Evolutionary conservation across 371 early-diverging fungal species (phyloP).

Genomic region (Mortierella sp.): DNA sequence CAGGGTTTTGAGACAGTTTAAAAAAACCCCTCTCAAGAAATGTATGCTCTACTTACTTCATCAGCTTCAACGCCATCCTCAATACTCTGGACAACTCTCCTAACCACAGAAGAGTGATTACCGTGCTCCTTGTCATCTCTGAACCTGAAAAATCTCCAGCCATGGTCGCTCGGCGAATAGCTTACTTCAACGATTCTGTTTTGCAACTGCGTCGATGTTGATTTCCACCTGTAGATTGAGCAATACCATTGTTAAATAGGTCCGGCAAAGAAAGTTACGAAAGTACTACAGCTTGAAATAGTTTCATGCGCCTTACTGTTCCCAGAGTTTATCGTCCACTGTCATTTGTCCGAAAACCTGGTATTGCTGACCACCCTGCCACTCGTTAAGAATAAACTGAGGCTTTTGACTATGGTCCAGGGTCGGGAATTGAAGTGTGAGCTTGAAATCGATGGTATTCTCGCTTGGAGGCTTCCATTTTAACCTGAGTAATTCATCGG

Average conservation of each 20-base stretch:
- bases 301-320: slow-evolving; percentile 20
- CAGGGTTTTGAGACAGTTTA: no score
- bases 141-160: slow-evolving; percentile 90
- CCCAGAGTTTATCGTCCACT: slow-evolving; percentile 74
- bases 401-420: slow-evolving; percentile 60
- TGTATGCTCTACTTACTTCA: slow-evolving; percentile 60
- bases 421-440: slow-evolving; percentile 61
- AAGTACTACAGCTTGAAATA: not conserved
- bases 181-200: slow-evolving; percentile 79
- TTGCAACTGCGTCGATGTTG: slow-evolving; percentile 56
- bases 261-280: not conserved
- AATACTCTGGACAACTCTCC: slow-evolving; percentile 82
- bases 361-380: slow-evolving; percentile 72
- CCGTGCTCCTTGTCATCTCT: slow-evolving; percentile 89
- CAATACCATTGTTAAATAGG: not conserved
- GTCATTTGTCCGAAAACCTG: slow-evolving; percentile 67
- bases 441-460: slow-evolving; percentile 96
- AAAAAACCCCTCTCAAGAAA: no score
- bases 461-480: slow-evolving; percentile 99
- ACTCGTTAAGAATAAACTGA: slow-evolving; percentile 65
- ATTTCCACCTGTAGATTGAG: slow-evolving; percentile 27
- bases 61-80: slow-evolving; percentile 78
- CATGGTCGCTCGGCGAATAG: slow-evolving; percentile 65
- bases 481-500: slow-evolving; percentile 63
- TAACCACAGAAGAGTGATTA: slow-evolving; percentile 81